These are phyloP conservation scores for Volvox carteri DNA, from an alignment of 163 green algal species.

Conservation along the genomic window DNA sequence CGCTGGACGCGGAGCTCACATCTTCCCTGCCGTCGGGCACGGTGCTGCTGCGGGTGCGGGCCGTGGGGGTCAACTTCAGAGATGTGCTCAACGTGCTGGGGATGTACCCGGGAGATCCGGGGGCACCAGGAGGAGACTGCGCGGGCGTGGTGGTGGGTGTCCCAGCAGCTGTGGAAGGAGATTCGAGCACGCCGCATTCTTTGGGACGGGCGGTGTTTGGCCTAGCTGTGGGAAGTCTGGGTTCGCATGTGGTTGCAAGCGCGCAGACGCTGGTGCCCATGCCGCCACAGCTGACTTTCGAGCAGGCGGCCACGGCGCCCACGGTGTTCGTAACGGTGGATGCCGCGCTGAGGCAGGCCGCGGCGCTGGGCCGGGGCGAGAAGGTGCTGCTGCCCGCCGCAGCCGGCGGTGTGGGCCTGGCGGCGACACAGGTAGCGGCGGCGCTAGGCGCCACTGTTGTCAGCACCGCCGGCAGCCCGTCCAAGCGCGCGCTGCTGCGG, in stretches of 20 bases:
- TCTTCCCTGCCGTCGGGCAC: constrained; percentile 15
- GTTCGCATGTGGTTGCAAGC: constrained; percentile 76
- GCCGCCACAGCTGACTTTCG: constrained; percentile 70
- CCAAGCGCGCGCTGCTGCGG: constrained; percentile 85
- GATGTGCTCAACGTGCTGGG: constrained; percentile 94
- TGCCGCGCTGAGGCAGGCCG: constrained; percentile 62
- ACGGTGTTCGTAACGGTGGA: constrained; percentile 83
- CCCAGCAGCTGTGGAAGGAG: background rate
- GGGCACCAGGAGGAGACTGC: constrained; percentile 81
- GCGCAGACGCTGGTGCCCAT: constrained; percentile 66
- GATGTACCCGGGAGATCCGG: constrained; percentile 91
- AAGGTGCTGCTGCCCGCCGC: constrained; percentile 76
- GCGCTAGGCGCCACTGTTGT: constrained; percentile 67
- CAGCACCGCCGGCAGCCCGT: constrained; percentile 80
- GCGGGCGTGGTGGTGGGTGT: constrained; percentile 70
- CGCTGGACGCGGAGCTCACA: constrained; percentile 25
- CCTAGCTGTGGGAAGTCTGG: constrained; percentile 81
- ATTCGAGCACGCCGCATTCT: background rate
- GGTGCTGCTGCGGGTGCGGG: constrained; percentile 77
- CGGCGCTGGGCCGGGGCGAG: constrained; percentile 52
- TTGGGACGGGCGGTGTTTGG: constrained; percentile 80
- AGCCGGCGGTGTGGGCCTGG: constrained; percentile 70
- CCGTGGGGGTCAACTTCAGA: constrained; percentile 91
- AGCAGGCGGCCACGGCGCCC: constrained; percentile 76
- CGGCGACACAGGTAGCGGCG: constrained; percentile 61